Conservation (phyloP, 495 filamentous ascomycete genomes). For the Chaetomium tenue region DNA sequence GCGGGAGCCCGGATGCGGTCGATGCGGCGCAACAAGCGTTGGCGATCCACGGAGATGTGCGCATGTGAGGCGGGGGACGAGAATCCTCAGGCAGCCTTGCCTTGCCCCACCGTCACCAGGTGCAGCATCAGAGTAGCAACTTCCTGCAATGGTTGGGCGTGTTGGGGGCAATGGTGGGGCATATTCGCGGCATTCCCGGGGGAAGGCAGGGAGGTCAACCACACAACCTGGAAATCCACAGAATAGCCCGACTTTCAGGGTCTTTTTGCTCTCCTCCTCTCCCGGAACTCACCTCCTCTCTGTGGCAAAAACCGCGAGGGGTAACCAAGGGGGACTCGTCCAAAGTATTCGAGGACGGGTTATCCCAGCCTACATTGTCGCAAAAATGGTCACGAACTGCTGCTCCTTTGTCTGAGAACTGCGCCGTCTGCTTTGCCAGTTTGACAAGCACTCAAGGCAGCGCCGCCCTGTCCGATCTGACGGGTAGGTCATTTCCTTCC, state of each 20-base stretch:
- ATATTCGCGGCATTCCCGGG: background rate
- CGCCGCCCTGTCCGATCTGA: background rate
- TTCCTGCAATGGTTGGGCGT: background rate
- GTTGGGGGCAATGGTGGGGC: background rate
- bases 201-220: background rate
- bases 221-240: background rate
- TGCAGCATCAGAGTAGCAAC: too few relatives aligned
- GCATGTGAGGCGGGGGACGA: conserved; percentile 8
- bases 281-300: background rate
- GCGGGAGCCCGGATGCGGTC: conserved; percentile 4
- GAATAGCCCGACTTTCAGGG: background rate
- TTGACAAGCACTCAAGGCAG: background rate
- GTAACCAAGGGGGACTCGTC: background rate
- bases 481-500: conserved; percentile 11
- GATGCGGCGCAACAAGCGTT: background rate
- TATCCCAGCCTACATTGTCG: background rate
- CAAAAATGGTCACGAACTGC: conserved; percentile 9
- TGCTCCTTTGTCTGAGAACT: conserved; percentile 3
- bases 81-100: conserved; percentile 1
- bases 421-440: conserved; percentile 13
- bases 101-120: conserved; percentile 2
- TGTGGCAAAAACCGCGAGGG: background rate
- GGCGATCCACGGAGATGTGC: conserved; percentile 4
- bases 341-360: background rate
- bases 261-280: background rate